Evolutionary conservation across 176 grass and related monocot genomes (phyloP), one percentile per base, ranked within the genome.

Genomic region (Lolium multiflorum): DNA sequence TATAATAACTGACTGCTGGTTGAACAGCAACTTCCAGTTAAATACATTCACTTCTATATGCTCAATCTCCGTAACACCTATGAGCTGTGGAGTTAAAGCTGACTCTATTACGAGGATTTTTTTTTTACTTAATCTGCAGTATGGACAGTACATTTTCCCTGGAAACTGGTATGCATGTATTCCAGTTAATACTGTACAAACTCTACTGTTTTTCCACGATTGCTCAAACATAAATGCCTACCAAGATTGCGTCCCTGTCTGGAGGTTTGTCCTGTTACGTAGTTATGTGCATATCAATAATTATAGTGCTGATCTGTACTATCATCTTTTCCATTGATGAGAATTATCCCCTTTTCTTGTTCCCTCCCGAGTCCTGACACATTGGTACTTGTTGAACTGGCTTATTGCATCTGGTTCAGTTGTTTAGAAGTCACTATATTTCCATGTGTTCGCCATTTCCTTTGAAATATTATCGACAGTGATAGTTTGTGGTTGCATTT

Each of bases 181-280:
- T 85, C 26, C 12, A 57, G 59, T 21, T 26, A 20, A 16, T 48
- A 11, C 16, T 81, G 24, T 55, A 48, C n/a, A 48, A 64, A 55
- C 12, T 47, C 3, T 69, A 81, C 25, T 18, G 66, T 31, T 63
- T 70, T 51, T 73, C 12, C 20, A 71, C 37, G 66, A 49, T 81
- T 76, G 71, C 50, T 35, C 31, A 17, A 54, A 77, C 50, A 48
- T 81, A 72, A 73, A 64, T 84, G 47, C 3, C 21, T 66, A 18
- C 18, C 26, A 73, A 83, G 18, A 26, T 9, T 52, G 81, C 6
- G 24, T 78, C 16, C 3, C 4, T 4, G 16, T 82, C 11, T 37
- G 13, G 11, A 54, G 47, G 17, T 10, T 63, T 69, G 79, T 54
- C 63, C 47, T 38, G 51, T 81, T 78, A 28, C 10, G 85, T 14